Base-by-base conservation (phyloP, 2,329 filamentous ascomycete genomes). In the Trichoderma sp. region DNA sequence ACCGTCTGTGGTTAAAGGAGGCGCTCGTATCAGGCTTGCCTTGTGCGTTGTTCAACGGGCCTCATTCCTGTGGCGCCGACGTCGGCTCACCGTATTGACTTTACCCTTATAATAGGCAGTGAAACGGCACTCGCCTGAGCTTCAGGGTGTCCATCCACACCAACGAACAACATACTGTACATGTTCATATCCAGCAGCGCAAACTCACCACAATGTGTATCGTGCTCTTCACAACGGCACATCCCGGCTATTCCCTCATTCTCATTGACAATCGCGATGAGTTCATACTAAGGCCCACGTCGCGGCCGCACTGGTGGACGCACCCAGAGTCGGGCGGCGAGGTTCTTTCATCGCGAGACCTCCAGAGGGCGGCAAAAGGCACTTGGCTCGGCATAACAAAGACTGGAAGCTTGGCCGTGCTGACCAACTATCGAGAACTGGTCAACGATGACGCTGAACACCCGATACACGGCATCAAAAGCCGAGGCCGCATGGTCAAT, bases 261-360 rank as follows among this genome's bases (percentile, higher is more conserved):
- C 83, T 93, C 73, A 84, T 94, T 78, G 89, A 94, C 82, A 95
- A 95, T 80, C 88, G 93, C 76, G 93, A 95, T 83, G 92, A 91
- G 79, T 91, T 88, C 81, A 88, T 91, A 74, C 84, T 90, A 15
- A 85, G 89, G 32, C 89, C 89, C 4, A 91, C 89, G 2, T 89
- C 87, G 67, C 84, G 87, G 72, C 89, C 89, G 7, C 86, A 90
- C 79, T 91, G 89, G 89, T 91, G 89, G 89, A 84, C 80, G 57
- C 84, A 85, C 73, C 79, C 80, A 24, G 77, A 79, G 51, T 82
- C 83, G 36, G 83, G 83, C 15, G 73, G 80, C 56, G 75, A 84
- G 71, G 82, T 91, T 66, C 84, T 91, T 34, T 91, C 89, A 6
- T 84, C 89, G 24, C 84, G 88, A 71, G 89, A 92, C 78, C 84